Base-by-base conservation (phyloP, 2,329 filamentous ascomycete species). In the Tolypocladium amazonense region DNA sequence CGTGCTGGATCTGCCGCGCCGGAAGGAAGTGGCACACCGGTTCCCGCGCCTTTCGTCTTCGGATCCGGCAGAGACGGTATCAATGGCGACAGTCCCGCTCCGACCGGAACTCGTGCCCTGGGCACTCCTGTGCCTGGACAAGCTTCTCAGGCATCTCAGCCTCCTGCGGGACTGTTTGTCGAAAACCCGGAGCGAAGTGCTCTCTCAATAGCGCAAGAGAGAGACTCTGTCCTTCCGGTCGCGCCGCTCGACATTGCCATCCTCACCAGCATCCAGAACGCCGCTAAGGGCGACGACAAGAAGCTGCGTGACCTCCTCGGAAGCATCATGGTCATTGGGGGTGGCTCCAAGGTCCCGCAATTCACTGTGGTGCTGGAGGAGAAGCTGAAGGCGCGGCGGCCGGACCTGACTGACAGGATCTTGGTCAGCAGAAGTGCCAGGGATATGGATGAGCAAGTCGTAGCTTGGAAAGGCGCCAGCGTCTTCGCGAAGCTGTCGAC, bases 361-460 rank as follows among this genome's bases (percentile, higher is more conserved):
- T 89, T 99, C 67, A 88, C 89, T 27, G 82, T 87, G 2, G 90
- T 89, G 63, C 80, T 99, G 2, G 94, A 99, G 75, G 88, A 93
- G 69, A 84, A 86, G 67, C 81, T 97, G 57, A 87, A 90, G 67
- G 80, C 82, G 62, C 80, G 87, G 56, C 75, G 83, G 52, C 83
- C 83, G 4, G 85, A 87, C 64, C 73, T 88, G 53, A 73, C 74
- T 25, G 85, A 87, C 38, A 78, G 79, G 61, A 85, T 87, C 62
- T 74, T 86, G 30, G 84, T 87, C 58, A 85, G 83, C 62, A 78
- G 81, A 62, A 94, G 81, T 81, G 94, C 94, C 0, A 81, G 93
- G 67, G 94, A 99, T 67, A 88, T 99, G 77, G 94, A 99, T 74
- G 91, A 94, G 62, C 92, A 97, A 75, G 92, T 97, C n/a, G 89